Conservation (phyloP, 805 yeast species). For the Barnettozyma salicaria region DNA sequence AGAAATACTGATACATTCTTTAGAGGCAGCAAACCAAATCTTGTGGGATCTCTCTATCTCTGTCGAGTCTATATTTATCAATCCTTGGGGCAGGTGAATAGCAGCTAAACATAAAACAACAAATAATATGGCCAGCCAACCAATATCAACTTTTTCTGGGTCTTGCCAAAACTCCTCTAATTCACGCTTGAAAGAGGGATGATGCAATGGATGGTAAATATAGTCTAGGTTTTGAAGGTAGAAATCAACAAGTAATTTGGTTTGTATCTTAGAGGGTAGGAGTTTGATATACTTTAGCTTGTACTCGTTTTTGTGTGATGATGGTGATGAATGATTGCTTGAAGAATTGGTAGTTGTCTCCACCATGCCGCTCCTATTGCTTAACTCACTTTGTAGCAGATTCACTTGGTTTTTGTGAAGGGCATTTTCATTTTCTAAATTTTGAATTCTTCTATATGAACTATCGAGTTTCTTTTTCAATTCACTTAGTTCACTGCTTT, state of each 20-base stretch:
- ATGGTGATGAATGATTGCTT: conserved; percentile 2
- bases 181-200: conserved; percentile 22
- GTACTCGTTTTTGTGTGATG: conserved; percentile 11
- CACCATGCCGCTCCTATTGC: too few species aligned
- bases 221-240: conserved; percentile 26
- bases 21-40: conserved; percentile 25
- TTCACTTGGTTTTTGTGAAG: conserved; percentile 9
- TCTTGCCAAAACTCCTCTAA: conserved; percentile 19
- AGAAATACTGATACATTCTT: conserved; percentile 20
- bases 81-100: conserved; percentile 25
- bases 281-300: conserved; percentile 19
- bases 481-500: background rate
- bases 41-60: conserved; percentile 24
- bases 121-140: conserved; percentile 23
- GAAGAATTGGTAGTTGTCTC: background rate
- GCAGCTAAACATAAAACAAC: conserved; percentile 24
- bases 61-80: conserved; percentile 21
- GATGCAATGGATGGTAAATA: conserved; percentile 28
- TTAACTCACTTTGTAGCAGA: conserved; percentile 12
- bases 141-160: conserved; percentile 20
- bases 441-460: conserved; percentile 14
- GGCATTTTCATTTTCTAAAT: conserved; percentile 15
- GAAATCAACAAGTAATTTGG: conserved; percentile 23
- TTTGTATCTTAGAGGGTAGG: conserved; percentile 23
- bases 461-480: conserved; percentile 16